A percentile compares a stretch with the other conserved stretches of the same genome.
Conservation (phyloP, 192 early-diverging fungal species). For the Oehlia diaphana region DNA sequence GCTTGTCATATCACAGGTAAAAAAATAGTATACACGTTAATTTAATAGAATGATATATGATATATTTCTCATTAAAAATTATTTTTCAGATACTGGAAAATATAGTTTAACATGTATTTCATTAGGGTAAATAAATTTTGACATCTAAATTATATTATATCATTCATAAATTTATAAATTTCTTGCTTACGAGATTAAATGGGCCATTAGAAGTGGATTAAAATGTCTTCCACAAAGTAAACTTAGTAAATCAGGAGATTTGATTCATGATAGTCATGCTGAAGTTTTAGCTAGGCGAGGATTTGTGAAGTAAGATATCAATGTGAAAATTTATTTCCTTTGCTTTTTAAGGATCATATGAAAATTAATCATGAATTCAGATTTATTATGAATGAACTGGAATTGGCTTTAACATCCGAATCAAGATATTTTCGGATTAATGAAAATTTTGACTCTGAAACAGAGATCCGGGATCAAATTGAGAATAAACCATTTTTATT, state of each 20-base stretch:
- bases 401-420: slow-evolving; percentile 30
- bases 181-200: neutral
- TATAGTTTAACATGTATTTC: slow-evolving; percentile 45
- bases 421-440: slow-evolving; percentile 30
- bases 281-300: slow-evolving; percentile 83
- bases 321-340: neutral
- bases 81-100: neutral
- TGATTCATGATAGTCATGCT: slow-evolving; percentile 84
- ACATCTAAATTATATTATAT: too few relatives aligned
- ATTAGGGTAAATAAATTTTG: slow-evolving; percentile 41
- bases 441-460: slow-evolving; percentile 6
- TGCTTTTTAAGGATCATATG: neutral
- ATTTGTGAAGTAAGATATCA: slow-evolving; percentile 59
- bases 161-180: slow-evolving; percentile 17
- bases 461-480: slow-evolving; percentile 27
- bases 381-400: slow-evolving; percentile 23
- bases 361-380: neutral
- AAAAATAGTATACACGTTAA: neutral
- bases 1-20: slow-evolving; percentile 16
- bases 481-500: slow-evolving; percentile 29
- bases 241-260: slow-evolving; percentile 59
- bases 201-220: slow-evolving; percentile 68
- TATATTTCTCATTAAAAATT: neutral
- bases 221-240: slow-evolving; percentile 74
- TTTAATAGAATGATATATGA: slow-evolving; percentile 23